Evolutionary conservation across 31 red algal genomes (phyloP).

Genomic region (Odonthalia washingtoniensis): DNA sequence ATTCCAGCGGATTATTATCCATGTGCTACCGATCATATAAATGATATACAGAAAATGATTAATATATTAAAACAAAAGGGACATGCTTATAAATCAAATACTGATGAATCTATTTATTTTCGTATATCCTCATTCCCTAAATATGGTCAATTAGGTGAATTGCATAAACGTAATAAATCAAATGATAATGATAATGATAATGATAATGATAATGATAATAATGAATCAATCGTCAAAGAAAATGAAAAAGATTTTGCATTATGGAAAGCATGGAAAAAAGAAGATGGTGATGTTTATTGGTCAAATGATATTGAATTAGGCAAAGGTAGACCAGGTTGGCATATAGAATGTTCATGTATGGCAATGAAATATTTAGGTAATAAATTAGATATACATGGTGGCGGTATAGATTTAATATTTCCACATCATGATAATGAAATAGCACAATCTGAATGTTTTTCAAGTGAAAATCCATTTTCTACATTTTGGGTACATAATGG

Average conservation of each 20-base stretch:
- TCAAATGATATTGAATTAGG: slow-evolving; percentile 65
- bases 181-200: slow-evolving; percentile 25
- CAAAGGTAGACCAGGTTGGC: slow-evolving; percentile 98
- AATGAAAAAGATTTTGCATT: slow-evolving; percentile 95
- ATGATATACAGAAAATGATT: slow-evolving; percentile 86
- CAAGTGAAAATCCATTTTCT: slow-evolving; percentile 64
- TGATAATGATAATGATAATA: slow-evolving; percentile 30
- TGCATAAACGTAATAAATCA: slow-evolving; percentile 56
- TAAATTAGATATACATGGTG: slow-evolving; percentile 95
- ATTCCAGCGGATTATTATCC: slow-evolving; percentile 94
- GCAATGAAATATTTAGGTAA: slow-evolving; percentile 95
- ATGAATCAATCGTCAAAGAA: slow-evolving; percentile 75
- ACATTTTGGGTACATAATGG: slow-evolving; percentile 99
- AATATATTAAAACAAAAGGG: slow-evolving; percentile 50
- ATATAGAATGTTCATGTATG: slow-evolving; percentile 99
- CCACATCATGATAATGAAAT: slow-evolving; percentile 99
- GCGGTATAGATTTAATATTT: slow-evolving; percentile 97
- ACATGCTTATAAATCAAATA: slow-evolving; percentile 78
- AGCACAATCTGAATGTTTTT: slow-evolving; percentile 88
- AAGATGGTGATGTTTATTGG: slow-evolving; percentile 92
- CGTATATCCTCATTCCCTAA: slow-evolving; percentile 72
- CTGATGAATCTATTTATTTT: slow-evolving; percentile 87
- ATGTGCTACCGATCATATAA: slow-evolving; percentile 90
- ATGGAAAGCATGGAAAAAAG: slow-evolving; percentile 89
- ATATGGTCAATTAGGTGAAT: slow-evolving; percentile 85